Evolutionary conservation across 257 asterid genomes (phyloP), one percentile per base, ranked within the genome.

Genomic region (Nicotiana otophora): DNA sequence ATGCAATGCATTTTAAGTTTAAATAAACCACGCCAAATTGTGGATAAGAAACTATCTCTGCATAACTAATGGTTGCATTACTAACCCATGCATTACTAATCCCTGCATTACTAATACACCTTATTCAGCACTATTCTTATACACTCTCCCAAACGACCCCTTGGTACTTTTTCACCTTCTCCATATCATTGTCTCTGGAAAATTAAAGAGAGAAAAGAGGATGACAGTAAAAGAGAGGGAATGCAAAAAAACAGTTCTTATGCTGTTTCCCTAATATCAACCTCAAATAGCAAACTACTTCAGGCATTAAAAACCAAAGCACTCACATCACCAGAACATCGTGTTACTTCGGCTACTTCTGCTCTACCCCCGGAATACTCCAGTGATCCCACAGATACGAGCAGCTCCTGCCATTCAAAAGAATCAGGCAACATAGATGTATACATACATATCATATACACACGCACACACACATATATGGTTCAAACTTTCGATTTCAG

Each of bases 261-360:
- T 79, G 51, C 17, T 61, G 68, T 60, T 48, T 26, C 72, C 15
- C 23, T 60, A 75, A 42, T 26, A 72, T 46, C 20, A 3, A 74
- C 39, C 23, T 74, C 61, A 74, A 72, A 23, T 74, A 74, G 79
- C 39, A 12, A 74, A 12, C 62, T 23, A 42, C 9, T 7, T 69
- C 23, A 84, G 64, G 33, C 66, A 65, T 46, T 57, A 63, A 19
- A 20, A 57, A 54, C 39, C 62, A 46, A 61, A 82, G 81, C 77
- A 92, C 99, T 92, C 86, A 96, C 98, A 89, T 96, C 99, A 63
- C 99, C 99, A 10, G 89, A 81, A 87, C 98, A 93, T 84, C 85
- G 91, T 15, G 97, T 92, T 81, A 96, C 97, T 90, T 94, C 98
- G 9, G 91, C 75, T 86, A 96, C 86, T 88, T 96, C 92, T 42